Evolutionary conservation across 106 monocot genomes (phyloP).

Genomic region (Phalaenopsis equestris): DNA sequence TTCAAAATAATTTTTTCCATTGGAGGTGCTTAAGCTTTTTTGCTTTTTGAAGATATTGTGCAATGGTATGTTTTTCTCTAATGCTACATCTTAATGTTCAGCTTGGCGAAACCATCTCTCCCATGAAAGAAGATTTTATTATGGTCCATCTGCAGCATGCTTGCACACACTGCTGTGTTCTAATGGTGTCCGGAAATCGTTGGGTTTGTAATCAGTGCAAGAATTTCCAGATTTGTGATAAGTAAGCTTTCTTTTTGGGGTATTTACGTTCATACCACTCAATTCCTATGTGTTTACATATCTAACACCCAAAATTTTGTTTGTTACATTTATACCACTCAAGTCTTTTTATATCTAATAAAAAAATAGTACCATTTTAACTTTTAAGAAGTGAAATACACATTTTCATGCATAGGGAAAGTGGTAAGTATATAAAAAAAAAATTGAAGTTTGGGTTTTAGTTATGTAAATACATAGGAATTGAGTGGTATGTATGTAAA

Average conservation of each 20-base stretch:
- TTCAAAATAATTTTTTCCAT: neutral
- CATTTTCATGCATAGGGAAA: no score
- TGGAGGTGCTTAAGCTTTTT: neutral
- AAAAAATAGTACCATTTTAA: no score
- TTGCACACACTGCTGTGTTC: constrained; percentile 66
- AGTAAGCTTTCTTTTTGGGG: constrained; percentile 25
- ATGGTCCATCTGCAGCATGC: constrained; percentile 89
- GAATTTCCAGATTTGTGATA: constrained; percentile 74
- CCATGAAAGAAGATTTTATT: constrained; percentile 92
- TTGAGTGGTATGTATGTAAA: no score
- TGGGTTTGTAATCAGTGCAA: constrained; percentile 76
- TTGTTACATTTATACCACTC: no score
- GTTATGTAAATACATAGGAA: no score
- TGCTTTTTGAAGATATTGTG: neutral
- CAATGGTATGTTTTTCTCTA: neutral
- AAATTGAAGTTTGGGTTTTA: no score
- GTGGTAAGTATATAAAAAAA: no score
- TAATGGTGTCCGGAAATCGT: constrained; percentile 72
- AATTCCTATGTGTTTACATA: no score
- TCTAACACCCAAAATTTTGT: no score
- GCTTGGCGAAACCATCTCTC: constrained; percentile 85
- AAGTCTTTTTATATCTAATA: no score
- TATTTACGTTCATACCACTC: neutral
- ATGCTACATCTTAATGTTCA: constrained; percentile 16
- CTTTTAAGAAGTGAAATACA: no score